Evolutionary conservation across 768 basidiomycete species (phyloP), one percentile per base, ranked within the genome.

Genomic region (Suillus spraguei): DNA sequence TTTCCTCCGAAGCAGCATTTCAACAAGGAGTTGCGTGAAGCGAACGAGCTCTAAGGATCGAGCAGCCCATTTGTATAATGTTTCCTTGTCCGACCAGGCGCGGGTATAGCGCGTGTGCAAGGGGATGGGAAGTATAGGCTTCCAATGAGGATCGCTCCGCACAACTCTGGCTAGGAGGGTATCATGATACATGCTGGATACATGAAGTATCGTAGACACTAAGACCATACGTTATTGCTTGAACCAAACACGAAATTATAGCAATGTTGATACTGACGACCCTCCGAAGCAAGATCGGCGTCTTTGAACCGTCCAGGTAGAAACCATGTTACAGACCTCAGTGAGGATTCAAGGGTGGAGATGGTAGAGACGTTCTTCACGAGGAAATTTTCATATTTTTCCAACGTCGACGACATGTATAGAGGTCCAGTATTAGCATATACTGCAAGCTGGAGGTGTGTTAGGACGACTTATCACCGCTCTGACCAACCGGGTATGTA

Each of bases 301-400:
- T 98, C 96, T 77, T 94, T 95, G 85, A 99, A 98, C 67, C 95
- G 85, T 64, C 96, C 96, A 50, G 97, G 97, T 50, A 99, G 79
- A 70, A 99, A 88, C 95, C 96, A 99, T 53, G 95, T 95, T 63
- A 98, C 78, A 44, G 94, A 95, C 67, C 94, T 83, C 66, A 99
- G 77, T 33, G 91, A 87, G 20, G 91, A 94, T 76, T 99, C 97
- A 68, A 98, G 78, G n/a, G 88, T 86, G 22, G 91, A 88, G 59
- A 98, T 92, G 24, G 92, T 88, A 2, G 89, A 87, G 28, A 92
- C 87, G 77, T 98, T 97, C 62, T 88, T 84, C 63, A 97, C 79
- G 64, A 97, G 82, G 70, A 95, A 92, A 33, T 83, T 77, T 72
- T 96, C 94, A 76, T 97, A 97, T 74, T 80, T 87, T 65, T 85